Evolutionary conservation across 106 monocot genomes (phyloP), one percentile per base, ranked within the genome.

Genomic region (Apostasia ramifera): DNA sequence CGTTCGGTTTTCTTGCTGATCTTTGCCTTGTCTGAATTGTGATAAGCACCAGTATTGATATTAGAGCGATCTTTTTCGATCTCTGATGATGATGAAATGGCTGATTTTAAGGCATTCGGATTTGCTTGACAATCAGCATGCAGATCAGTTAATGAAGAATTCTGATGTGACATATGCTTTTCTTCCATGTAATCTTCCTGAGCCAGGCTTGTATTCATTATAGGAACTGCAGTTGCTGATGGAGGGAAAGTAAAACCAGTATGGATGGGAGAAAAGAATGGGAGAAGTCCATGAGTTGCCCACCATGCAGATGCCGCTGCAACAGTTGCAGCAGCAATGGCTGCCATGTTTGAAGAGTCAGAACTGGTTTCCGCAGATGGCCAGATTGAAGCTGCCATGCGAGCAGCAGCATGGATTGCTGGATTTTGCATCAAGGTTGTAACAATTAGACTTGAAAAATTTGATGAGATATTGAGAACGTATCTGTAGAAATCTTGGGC

Each of bases 281-380:
- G 90, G 45, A 90, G 65, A 6, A 90, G 57, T 48, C 93, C 98
- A 46, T 93, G 85, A 7, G 87, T 81, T 14, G 83, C 73, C 93
- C 93, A 93, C 98, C 93, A 93, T 51, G 93, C 87, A n/a, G 90
- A 80, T 47, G 93, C 98, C 48, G 98, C 93, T 39, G 90, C 90
- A 48, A 93, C 90, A 26, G 98, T 99, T 47, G 90, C 87, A 72
- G 87, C 69, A 57, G 82, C 93, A 71, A 90, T 80, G 6, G 85
- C 71, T 37, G 83, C 80, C 77, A 90, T 44, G 73, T 65, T 85
- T 40, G 88, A 71, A 1, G 89, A 58, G 71, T 69, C 76, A 51
- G 71, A 40, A 38, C 73, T 69, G 8, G 45, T 4, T 37, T 80
- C 87, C 49, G 60, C 14, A 66, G 83, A 52, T 44, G 79, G 90